A percentile compares a stretch with the other conserved stretches of the same genome.
These are phyloP conservation scores for Staphylotrichum tortipilum DNA, from an alignment of 495 filamentous ascomycete genomes.

Conservation along the genomic window DNA sequence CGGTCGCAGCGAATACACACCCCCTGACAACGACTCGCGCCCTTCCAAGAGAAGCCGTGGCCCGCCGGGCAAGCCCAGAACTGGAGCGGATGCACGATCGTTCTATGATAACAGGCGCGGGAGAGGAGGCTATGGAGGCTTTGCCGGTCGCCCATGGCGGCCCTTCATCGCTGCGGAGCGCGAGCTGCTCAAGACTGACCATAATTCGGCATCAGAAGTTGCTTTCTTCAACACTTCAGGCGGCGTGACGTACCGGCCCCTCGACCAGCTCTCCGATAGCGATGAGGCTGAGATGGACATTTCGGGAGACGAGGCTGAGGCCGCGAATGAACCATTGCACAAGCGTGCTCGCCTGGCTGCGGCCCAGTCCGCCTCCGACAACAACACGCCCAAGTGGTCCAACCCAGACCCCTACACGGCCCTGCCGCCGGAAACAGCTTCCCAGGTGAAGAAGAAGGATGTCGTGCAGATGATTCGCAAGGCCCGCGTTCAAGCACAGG, in stretches of 20 bases:
- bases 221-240: slow-evolving; percentile 29
- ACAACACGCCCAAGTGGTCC: slow-evolving; percentile 67
- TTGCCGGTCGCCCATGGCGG: slow-evolving; percentile 6
- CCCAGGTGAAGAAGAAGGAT: slow-evolving; percentile 61
- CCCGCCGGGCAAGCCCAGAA: slow-evolving; percentile 7
- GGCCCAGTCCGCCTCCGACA: slow-evolving; percentile 28
- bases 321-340: slow-evolving; percentile 39
- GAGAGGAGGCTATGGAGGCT: not conserved
- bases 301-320: slow-evolving; percentile 43
- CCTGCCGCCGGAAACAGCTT: slow-evolving; percentile 59
- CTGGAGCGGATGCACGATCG: not conserved
- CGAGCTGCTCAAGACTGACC: slow-evolving; percentile 29
- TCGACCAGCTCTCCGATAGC: slow-evolving; percentile 61
- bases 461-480: slow-evolving; percentile 84
- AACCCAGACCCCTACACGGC: slow-evolving; percentile 89
- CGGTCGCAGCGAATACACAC: not conserved
- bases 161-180: slow-evolving; percentile 29
- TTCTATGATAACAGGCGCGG: not conserved
- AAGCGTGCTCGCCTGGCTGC: slow-evolving; percentile 37
- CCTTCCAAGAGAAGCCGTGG: slow-evolving; percentile 8
- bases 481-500: slow-evolving; percentile 50
- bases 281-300: slow-evolving; percentile 67
- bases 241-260: slow-evolving; percentile 34
- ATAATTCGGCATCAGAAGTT: slow-evolving; percentile 25
- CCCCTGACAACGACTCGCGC: not conserved